Evolutionary conservation across 2,329 filamentous ascomycete genomes (phyloP), one percentile per base, ranked within the genome.

Genomic region (Aspergillus terreus): DNA sequence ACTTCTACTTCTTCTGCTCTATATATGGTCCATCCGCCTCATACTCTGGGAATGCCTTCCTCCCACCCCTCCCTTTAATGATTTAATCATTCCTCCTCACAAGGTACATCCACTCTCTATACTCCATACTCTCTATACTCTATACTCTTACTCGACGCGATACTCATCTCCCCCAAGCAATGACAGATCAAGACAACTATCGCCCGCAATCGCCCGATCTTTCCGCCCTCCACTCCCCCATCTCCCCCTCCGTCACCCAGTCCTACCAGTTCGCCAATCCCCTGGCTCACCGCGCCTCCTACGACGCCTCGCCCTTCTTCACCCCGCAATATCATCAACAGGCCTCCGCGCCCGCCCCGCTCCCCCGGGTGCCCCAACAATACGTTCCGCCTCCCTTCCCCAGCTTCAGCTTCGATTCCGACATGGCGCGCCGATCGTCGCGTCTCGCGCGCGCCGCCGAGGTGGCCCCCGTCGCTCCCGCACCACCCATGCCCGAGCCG

Each of bases 151-250:
- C 14, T 17, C 35, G 35, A 38, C 35, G 15, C 15, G 35, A 38
- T 38, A 38, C 35, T 38, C 14, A 38, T 15, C 14, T 9, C 7
- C 14, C 56, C 54, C 60, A 72, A 72, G 66, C 64, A 59, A 74
- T 74, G 71, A 74, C 71, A 64, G 72, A 73, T 57, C 68, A 69
- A 61, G 69, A 74, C 58, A 72, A 69, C 50, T 77, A 78, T 65
- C 70, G 74, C 60, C 75, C 75, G 55, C 70, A 69, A 63, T 78
- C 75, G 42, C 76, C 76, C 61, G 75, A 78, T 59, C 72, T 82
- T 59, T 79, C 80, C 55, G 74, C 71, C 63, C 73, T 77, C 63
- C 64, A 75, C 59, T 62, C 71, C 52, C 63, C 69, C 60, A 67
- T 73, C 57, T 66, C 72, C 55, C 61, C 65, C 63, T 55, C 66